These are phyloP conservation scores for Sutorius australiensis DNA, from an alignment of 768 basidiomycete genomes.

Conservation along the genomic window DNA sequence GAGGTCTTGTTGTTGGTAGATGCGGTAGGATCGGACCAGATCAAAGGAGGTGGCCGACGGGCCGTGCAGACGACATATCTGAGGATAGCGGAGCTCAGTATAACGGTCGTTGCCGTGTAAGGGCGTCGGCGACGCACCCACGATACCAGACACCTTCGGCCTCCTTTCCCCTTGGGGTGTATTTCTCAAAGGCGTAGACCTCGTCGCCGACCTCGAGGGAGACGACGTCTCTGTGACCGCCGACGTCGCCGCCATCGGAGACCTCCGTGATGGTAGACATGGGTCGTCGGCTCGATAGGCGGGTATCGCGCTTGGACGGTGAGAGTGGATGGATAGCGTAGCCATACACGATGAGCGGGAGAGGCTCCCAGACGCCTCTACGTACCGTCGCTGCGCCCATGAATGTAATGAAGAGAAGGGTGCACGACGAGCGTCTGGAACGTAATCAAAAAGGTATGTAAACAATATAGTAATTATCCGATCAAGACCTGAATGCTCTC, in stretches of 20 bases:
- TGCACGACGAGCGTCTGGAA: background rate
- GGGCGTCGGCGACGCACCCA: constrained; percentile 58
- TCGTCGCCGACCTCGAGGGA: constrained; percentile 93
- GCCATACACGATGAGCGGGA: constrained; percentile 80
- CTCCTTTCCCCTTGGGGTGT: constrained; percentile 68
- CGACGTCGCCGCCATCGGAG: constrained; percentile 60
- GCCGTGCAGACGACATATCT: constrained; percentile 88
- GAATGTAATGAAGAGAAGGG: background rate
- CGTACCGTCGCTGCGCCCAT: constrained; percentile 28
- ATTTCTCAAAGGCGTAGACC: constrained; percentile 95
- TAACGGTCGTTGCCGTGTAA: background rate
- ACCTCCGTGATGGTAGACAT: constrained; percentile 43
- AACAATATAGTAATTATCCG: no score
- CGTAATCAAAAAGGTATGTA: no score
- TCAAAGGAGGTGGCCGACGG: constrained; percentile 60
- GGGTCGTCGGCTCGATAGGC: constrained; percentile 44
- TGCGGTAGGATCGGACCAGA: constrained; percentile 60
- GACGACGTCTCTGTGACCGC: constrained; percentile 70
- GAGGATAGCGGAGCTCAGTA: background rate
- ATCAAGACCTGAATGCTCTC: constrained; percentile 16
- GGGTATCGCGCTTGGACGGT: constrained; percentile 70
- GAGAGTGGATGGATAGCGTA: constrained; percentile 84
- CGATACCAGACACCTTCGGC: constrained; percentile 87
- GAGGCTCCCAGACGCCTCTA: constrained; percentile 57
- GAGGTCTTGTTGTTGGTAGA: constrained; percentile 38